Percentiles rank a stretch among this genome's conserved stretches.
phyloP scores from a whole-genome alignment of 306 rosid genomes.

The Dryas alaskensis region DNA sequence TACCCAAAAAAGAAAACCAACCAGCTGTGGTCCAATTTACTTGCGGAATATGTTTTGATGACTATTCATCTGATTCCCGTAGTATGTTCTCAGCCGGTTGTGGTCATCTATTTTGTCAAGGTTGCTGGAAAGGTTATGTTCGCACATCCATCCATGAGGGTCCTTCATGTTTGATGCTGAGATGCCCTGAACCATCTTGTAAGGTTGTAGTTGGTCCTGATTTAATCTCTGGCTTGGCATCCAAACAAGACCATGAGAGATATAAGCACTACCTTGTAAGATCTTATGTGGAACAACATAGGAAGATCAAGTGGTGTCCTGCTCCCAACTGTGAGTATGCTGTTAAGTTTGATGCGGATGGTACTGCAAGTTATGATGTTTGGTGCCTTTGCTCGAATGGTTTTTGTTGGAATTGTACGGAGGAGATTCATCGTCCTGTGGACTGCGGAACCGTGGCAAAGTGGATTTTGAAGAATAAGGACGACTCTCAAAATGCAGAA shows the following conservation, averaged over 20 bases:
- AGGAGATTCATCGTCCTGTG: slow-evolving; percentile 17
- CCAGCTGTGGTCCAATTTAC: neutral
- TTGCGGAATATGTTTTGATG: slow-evolving; percentile 13
- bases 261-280: neutral
- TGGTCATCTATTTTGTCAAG: slow-evolving; percentile 1
- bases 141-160: neutral
- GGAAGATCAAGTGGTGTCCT: slow-evolving; percentile 16
- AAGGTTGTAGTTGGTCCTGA: neutral
- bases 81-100: neutral
- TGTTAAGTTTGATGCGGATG: neutral
- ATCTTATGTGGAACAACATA: neutral
- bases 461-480: slow-evolving; percentile 6
- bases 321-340: slow-evolving; percentile 5
- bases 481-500: neutral
- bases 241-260: neutral
- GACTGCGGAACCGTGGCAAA: slow-evolving; percentile 1
- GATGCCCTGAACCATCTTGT: slow-evolving; percentile 1
- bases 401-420: slow-evolving; percentile 8
- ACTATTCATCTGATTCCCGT: neutral
- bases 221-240: neutral
- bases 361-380: neutral
- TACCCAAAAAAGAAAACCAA: too few species aligned
- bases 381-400: neutral
- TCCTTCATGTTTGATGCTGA: slow-evolving; percentile 1
- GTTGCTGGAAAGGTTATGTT: slow-evolving; percentile 8